phyloP scores from a whole-genome alignment of 768 basidiomycete species.

The Fomitopsis serialis region DNA sequence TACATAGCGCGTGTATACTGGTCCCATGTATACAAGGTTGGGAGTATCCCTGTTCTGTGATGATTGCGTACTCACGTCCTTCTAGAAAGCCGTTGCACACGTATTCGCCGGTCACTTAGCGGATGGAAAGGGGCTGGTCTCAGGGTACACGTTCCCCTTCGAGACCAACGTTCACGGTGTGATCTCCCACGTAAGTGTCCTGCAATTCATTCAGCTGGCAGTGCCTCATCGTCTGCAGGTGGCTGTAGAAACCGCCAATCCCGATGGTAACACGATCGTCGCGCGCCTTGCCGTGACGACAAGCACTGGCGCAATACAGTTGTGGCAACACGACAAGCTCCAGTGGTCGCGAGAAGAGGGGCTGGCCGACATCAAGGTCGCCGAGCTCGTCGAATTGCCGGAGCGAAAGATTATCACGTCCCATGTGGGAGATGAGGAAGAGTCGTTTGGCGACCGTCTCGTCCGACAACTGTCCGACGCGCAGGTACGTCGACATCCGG shows the following conservation, averaged over 20 bases:
- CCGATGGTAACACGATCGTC: conserved; percentile 29
- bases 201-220: background rate
- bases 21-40: conserved; percentile 52
- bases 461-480: conserved; percentile 54
- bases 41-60: too few relatives aligned
- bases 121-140: conserved; percentile 40
- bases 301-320: conserved; percentile 70
- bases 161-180: conserved; percentile 62
- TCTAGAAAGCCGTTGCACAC: conserved; percentile 51
- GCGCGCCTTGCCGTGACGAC: conserved; percentile 55
- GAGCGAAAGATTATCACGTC: conserved; percentile 41
- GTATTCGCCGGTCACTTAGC: conserved; percentile 45
- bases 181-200: conserved; percentile 52
- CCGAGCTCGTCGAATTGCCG: conserved; percentile 75
- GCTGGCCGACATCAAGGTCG: conserved; percentile 55
- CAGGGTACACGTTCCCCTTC: conserved; percentile 58
- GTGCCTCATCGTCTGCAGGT: conserved; percentile 29
- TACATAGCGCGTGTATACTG: conserved; percentile 64
- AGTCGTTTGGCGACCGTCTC: conserved; percentile 47
- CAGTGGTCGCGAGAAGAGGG: conserved; percentile 83
- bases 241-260: conserved; percentile 46
- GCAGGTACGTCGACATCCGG: conserved; percentile 36
- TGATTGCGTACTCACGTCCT: background rate
- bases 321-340: conserved; percentile 57
- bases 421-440: conserved; percentile 29